Conservation (phyloP, 2,329 filamentous ascomycete species). For the Stachybotrys chlorohalonatus region DNA sequence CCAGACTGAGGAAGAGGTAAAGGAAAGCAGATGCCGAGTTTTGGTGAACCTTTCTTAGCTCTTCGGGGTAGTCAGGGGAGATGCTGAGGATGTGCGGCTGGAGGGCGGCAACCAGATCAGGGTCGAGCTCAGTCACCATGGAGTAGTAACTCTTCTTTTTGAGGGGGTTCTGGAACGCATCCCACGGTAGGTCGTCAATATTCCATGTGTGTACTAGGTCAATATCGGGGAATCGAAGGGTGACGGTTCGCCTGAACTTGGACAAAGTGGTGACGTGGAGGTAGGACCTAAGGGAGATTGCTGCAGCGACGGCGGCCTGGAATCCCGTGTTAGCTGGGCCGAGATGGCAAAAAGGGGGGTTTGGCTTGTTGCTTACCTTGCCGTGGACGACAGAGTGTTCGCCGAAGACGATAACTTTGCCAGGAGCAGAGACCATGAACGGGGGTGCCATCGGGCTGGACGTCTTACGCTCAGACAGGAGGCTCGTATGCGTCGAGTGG, state of each 20-base stretch:
- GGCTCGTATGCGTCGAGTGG: slow-evolving; percentile 19
- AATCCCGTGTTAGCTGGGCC: slow-evolving; percentile 8
- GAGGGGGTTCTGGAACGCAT: slow-evolving; percentile 63
- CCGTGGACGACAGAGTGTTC: slow-evolving; percentile 98
- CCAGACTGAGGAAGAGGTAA: slow-evolving; percentile 85
- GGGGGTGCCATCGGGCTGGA: slow-evolving; percentile 67
- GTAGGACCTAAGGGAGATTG: slow-evolving; percentile 91
- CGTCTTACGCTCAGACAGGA: slow-evolving; percentile 42
- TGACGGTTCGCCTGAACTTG: slow-evolving; percentile 82
- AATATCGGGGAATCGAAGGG: slow-evolving; percentile 85
- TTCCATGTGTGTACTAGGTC: slow-evolving; percentile 86
- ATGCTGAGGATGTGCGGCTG: slow-evolving; percentile 69
- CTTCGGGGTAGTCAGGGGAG: slow-evolving; percentile 55
- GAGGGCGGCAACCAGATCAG: slow-evolving; percentile 70
- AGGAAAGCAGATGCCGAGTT: slow-evolving; percentile 78
- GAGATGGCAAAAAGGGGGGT: neutral
- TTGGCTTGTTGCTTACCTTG: slow-evolving; percentile 51
- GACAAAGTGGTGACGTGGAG: slow-evolving; percentile 90
- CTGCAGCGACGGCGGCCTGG: slow-evolving; percentile 83
- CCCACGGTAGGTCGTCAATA: slow-evolving; percentile 86
- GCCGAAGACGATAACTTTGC: slow-evolving; percentile 96
- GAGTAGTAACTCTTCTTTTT: slow-evolving; percentile 97
- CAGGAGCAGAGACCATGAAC: slow-evolving; percentile 97
- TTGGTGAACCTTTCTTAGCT: slow-evolving; percentile 75
- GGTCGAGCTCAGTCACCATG: slow-evolving; percentile 73